phyloP scores from a whole-genome alignment of 345 rosid species.

The Hypericum androsaemum region DNA sequence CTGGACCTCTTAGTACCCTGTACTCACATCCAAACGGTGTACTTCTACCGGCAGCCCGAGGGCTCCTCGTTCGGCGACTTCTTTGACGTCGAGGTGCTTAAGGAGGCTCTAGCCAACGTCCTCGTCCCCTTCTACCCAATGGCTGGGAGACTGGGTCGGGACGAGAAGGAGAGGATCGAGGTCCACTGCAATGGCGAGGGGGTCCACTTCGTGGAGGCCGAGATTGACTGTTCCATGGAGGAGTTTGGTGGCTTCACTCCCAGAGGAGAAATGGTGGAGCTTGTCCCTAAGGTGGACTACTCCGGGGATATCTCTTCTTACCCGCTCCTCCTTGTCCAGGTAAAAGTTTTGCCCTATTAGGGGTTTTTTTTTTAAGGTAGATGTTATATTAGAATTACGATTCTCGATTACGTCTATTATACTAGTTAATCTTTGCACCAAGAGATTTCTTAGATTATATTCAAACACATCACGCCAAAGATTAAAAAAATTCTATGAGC shows the following conservation, averaged over 20 bases:
- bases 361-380: too few relatives aligned
- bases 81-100: conserved; percentile 14
- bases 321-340: conserved; percentile 22
- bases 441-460: too few relatives aligned
- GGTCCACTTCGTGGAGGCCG: conserved; percentile 22
- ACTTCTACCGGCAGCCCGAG: conserved; percentile 16
- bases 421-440: too few relatives aligned
- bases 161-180: conserved; percentile 22
- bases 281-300: conserved; percentile 18
- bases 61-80: conserved; percentile 4
- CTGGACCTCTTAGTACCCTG: conserved; percentile 15
- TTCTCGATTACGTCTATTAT: too few relatives aligned
- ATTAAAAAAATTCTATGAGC: too few relatives aligned
- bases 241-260: conserved; percentile 22
- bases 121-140: conserved; percentile 29
- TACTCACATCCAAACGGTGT: conserved; percentile 3
- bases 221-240: conserved; percentile 11
- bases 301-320: conserved; percentile 16
- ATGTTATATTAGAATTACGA: too few relatives aligned
- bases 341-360: neutral
- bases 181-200: conserved; percentile 26
- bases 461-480: too few relatives aligned
- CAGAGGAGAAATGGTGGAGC: conserved; percentile 1
- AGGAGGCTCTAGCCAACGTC: conserved; percentile 21
- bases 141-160: conserved; percentile 24